Evolutionary conservation across 1,284 basidiomycete genomes (phyloP), one percentile per base, ranked within the genome.

Genomic region (Volvariella surrecta): DNA sequence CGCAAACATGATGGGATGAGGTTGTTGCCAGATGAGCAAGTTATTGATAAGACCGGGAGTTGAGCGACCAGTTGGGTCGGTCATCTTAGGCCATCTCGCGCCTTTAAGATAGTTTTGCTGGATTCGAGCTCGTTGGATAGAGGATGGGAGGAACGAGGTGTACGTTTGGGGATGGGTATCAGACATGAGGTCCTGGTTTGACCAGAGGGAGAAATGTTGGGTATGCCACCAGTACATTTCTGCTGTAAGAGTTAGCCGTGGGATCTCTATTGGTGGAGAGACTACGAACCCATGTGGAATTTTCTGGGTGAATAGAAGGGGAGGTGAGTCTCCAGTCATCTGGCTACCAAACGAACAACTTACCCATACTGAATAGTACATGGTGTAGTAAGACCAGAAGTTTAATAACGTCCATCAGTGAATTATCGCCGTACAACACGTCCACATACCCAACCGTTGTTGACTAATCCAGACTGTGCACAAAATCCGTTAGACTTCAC

Each of bases 21-120:
- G 68, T 52, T 79, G 76, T 51, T 79, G 70, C 76, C 76, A 79
- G 48, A 79, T 73, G 24, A 79, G 63, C 6, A 79, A 64, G 50
- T 78, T 74, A 61, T 79, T 80, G 50, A 79, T 79, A 50, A 77
- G 63, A 1, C 76, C 76, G 0, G 75, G 76, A 0, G 74, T 63
- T 4, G 72, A 74, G 13, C 76, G 69, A 1, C 77, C 76, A 0
- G 68, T 63, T 0, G 76, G 76, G 49, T 79, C 76, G 4, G 74
- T 76, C 76, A 78, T 79, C 54, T 80, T 79, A 2, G 72, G 69
- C 76, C 76, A 79, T 16, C 77, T 68, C 15, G 76, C 76, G 15
- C 76, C 76, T 31, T 9, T 15, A 4, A 59, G 45, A 60, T 66
- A 79, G 43, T 68, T 67, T 56, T 79, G 67, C 55, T 76, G 74